A percentile compares a stretch with the other conserved stretches of the same genome.
These are phyloP conservation scores for Stephania cephalantha DNA, from an alignment of 164 flowering plant species.

Conservation along the genomic window DNA sequence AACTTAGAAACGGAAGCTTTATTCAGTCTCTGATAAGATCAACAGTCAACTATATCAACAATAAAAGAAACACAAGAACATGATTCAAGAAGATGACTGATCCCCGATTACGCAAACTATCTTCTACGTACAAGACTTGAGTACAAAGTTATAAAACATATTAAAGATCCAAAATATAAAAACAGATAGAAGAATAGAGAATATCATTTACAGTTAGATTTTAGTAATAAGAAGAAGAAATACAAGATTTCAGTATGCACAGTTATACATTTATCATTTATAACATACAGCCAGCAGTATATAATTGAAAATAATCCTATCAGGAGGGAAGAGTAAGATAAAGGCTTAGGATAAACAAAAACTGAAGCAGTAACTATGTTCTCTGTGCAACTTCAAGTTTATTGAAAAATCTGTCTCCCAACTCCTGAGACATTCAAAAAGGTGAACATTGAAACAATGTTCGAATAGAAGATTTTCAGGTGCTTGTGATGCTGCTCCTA, in stretches of 20 bases:
- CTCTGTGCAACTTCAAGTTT: not conserved
- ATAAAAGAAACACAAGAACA: not conserved
- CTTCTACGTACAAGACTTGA: not conserved
- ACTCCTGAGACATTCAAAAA: not conserved
- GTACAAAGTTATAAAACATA: not conserved
- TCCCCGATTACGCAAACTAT: not conserved
- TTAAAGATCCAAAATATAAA: not conserved
- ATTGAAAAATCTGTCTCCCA: not conserved
- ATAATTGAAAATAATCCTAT: not conserved
- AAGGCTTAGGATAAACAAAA: not conserved
- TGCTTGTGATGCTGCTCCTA: too few relatives aligned
- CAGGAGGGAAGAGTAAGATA: not conserved
- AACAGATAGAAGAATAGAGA: too few relatives aligned
- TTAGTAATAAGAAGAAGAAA: not conserved
- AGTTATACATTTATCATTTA: too few relatives aligned
- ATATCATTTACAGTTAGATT: not conserved
- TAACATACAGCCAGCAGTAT: too few relatives aligned
- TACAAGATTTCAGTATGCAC: too few relatives aligned
- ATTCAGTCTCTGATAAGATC: not conserved
- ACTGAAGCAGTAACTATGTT: not conserved
- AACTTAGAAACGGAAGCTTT: slow-evolving; percentile 6
- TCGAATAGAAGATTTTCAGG: not conserved
- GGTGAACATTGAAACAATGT: not conserved
- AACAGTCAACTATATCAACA: not conserved
- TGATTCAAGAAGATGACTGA: not conserved